These are phyloP conservation scores for Leccinum griseonigrum DNA, from an alignment of 1,284 basidiomycete species.

Conservation along the genomic window DNA sequence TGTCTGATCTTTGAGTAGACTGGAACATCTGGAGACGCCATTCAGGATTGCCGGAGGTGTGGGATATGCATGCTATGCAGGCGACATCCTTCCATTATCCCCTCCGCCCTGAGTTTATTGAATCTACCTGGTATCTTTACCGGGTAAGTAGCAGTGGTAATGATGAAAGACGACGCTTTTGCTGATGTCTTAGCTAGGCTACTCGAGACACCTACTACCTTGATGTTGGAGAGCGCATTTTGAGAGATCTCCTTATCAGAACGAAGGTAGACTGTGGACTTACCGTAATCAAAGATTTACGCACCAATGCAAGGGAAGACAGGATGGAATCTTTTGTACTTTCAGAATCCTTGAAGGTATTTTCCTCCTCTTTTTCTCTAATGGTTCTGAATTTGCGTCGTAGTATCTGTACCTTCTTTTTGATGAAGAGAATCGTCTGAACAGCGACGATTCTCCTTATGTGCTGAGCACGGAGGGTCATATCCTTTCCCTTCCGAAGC, in stretches of 20 bases:
- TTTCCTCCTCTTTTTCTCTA: background rate
- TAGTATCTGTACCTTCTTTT: slow-evolving; percentile 92
- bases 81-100: slow-evolving; percentile 84
- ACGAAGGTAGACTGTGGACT: slow-evolving; percentile 85
- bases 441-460: slow-evolving; percentile 74
- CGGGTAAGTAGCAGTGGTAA: slow-evolving; percentile 50
- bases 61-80: slow-evolving; percentile 71
- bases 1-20: slow-evolving; percentile 43
- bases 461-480: slow-evolving; percentile 95
- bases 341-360: slow-evolving; percentile 86
- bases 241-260: slow-evolving; percentile 72
- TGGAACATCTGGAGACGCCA: slow-evolving; percentile 89
- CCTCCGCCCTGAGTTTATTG: slow-evolving; percentile 87
- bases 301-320: slow-evolving; percentile 79
- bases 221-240: slow-evolving; percentile 81
- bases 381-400: slow-evolving; percentile 7
- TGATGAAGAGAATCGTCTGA: slow-evolving; percentile 77
- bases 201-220: slow-evolving; percentile 91
- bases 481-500: slow-evolving; percentile 64
- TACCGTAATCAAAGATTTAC: slow-evolving; percentile 76
- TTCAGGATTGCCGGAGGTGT: slow-evolving; percentile 87
- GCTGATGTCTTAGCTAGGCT: slow-evolving; percentile 53
- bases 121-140: slow-evolving; percentile 94
- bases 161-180: background rate
- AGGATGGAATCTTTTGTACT: slow-evolving; percentile 93